Evolutionary conservation across 306 rosid genomes (phyloP).

Genomic region (Castanea mollissima): DNA sequence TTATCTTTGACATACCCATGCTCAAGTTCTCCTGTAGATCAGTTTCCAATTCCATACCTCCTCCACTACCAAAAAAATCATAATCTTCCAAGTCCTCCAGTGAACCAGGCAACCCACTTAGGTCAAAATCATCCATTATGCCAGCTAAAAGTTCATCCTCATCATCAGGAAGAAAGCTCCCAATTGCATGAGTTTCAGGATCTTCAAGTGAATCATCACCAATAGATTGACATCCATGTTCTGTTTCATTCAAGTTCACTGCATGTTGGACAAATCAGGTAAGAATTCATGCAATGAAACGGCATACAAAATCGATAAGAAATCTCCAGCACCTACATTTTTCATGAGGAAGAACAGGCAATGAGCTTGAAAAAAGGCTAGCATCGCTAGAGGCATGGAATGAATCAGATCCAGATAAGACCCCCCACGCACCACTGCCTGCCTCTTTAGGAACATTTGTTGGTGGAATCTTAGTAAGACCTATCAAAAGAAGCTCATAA

Average conservation of each 20-base stretch:
- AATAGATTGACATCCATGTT: constrained; percentile 39
- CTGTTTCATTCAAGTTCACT: constrained; percentile 65
- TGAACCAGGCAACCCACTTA: constrained; percentile 75
- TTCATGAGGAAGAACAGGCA: constrained; percentile 77
- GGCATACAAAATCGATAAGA: constrained; percentile 11
- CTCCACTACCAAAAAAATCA: constrained; percentile 78
- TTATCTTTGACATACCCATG: constrained; percentile 52
- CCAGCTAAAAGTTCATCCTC: constrained; percentile 82
- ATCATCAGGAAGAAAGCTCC: constrained; percentile 68
- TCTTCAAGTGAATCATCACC: constrained; percentile 49
- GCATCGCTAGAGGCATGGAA: constrained; percentile 67
- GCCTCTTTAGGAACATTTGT: constrained; percentile 39
- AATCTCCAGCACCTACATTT: constrained; percentile 45
- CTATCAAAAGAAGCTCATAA: constrained; percentile 32
- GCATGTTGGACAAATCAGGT: constrained; percentile 35
- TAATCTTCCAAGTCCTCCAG: constrained; percentile 82
- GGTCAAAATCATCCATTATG: constrained; percentile 74
- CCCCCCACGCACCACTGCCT: constrained; percentile 42
- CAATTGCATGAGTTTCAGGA: constrained; percentile 42
- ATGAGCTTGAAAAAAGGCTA: constrained; percentile 75
- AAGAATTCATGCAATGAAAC: constrained; percentile 2
- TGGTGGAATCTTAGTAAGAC: constrained; percentile 49
- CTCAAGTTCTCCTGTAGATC: constrained; percentile 57
- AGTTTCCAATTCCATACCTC: constrained; percentile 84
- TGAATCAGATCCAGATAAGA: constrained; percentile 50